A percentile compares a stretch with the other conserved stretches of the same genome.
These are phyloP conservation scores for Suillus decipiens DNA, from an alignment of 768 basidiomycete species.

Conservation along the genomic window DNA sequence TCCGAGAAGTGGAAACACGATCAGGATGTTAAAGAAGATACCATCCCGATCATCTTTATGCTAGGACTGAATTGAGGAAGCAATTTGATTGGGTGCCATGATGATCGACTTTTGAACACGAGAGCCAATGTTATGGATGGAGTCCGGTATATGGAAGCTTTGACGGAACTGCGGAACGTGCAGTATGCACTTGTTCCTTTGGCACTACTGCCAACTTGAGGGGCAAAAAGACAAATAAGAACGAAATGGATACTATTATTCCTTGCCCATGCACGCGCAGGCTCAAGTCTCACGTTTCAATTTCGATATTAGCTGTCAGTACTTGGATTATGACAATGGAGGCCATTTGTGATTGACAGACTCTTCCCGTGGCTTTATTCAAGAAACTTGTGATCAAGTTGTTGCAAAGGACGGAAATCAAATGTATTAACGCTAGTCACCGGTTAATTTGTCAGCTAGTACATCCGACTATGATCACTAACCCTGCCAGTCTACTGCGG, in stretches of 20 bases:
- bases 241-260: background rate
- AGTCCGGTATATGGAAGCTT: background rate
- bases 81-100: too few species aligned
- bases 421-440: too few species aligned
- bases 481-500: background rate
- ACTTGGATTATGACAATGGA: background rate
- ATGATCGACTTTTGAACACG: too few species aligned
- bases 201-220: background rate
- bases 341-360: background rate
- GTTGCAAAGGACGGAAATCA: too few species aligned
- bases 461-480: background rate
- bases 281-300: background rate
- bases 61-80: background rate
- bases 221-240: background rate
- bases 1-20: background rate
- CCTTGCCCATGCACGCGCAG: background rate
- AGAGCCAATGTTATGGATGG: too few species aligned
- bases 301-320: background rate
- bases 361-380: background rate
- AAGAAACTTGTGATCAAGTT: too few species aligned
- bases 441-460: background rate
- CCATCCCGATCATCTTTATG: background rate
- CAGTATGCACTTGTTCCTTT: background rate
- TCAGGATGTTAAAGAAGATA: too few species aligned
- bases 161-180: background rate